Percentiles rank a stretch among this genome's conserved stretches.
These are phyloP conservation scores for Solanum ossicruentum DNA, from an alignment of 257 asterid species.

Conservation along the genomic window DNA sequence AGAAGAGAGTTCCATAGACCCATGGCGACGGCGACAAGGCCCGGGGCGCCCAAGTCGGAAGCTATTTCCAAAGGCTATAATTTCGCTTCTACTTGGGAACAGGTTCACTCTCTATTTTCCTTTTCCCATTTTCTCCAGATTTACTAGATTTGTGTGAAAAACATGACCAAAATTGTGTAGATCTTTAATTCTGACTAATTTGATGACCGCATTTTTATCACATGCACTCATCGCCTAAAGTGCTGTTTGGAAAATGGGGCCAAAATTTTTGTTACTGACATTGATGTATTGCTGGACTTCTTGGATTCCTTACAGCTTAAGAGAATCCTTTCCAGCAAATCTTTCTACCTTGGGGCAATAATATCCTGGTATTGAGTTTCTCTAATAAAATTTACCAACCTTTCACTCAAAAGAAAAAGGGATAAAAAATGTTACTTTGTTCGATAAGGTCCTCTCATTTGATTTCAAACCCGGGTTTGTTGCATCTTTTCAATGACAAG, in stretches of 20 bases:
- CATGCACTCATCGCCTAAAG: not conserved
- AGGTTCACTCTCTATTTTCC: conserved; percentile 25
- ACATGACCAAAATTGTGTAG: not conserved
- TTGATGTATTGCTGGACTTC: not conserved
- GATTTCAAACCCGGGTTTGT: not conserved
- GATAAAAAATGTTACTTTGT: not conserved
- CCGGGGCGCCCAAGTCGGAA: conserved; percentile 56
- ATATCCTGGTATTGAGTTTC: not conserved
- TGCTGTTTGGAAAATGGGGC: not conserved
- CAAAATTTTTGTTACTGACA: not conserved
- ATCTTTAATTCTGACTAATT: not conserved
- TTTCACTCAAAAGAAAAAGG: not conserved
- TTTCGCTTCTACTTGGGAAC: conserved; percentile 96
- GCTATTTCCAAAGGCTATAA: conserved; percentile 89
- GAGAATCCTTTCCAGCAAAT: not conserved
- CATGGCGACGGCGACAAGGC: conserved; percentile 43
- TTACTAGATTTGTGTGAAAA: not conserved
- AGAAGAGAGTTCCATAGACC: not conserved
- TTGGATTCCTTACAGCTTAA: not conserved
- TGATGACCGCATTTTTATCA: not conserved
- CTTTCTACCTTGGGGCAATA: not conserved
- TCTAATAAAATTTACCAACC: not conserved
- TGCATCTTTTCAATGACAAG: not conserved
- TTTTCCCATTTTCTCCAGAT: not conserved
- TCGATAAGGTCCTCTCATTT: not conserved